phyloP scores from a whole-genome alignment of 331 rosid genomes.

The Arachis monticola region DNA sequence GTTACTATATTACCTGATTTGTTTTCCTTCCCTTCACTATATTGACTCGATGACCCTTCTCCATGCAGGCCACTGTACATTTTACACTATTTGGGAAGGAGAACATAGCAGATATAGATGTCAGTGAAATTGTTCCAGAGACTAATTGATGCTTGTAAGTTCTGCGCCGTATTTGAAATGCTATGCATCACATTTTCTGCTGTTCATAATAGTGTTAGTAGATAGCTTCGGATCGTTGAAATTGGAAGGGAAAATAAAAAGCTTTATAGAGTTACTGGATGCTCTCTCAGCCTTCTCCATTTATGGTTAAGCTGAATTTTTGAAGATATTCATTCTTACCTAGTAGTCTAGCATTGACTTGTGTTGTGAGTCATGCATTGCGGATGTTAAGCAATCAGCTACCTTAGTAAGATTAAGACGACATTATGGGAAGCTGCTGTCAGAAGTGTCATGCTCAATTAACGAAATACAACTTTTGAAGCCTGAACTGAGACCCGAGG shows the following conservation, averaged over 20 bases:
- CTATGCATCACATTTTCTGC: slow-evolving; percentile 43
- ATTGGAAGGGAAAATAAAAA: neutral
- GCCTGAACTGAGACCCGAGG: slow-evolving; percentile 1
- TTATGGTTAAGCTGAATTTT: neutral
- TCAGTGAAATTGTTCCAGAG: slow-evolving; percentile 61
- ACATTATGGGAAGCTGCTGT: slow-evolving; percentile 23
- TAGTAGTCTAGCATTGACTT: too few species aligned
- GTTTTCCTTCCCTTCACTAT: neutral
- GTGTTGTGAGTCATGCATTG: neutral
- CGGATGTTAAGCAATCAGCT: slow-evolving; percentile 7
- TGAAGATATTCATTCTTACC: slow-evolving; percentile 12
- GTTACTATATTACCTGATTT: too few species aligned
- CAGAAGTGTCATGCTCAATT: neutral
- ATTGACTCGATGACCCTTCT: slow-evolving; percentile 33
- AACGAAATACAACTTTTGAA: slow-evolving; percentile 12
- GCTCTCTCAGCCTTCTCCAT: slow-evolving; percentile 9
- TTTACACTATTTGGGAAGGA: slow-evolving; percentile 87
- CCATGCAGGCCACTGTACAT: slow-evolving; percentile 88
- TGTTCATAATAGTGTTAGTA: neutral
- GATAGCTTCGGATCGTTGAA: neutral
- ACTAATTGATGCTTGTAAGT: slow-evolving; percentile 41
- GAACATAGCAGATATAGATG: slow-evolving; percentile 71
- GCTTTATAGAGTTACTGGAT: slow-evolving; percentile 9
- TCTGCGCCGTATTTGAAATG: slow-evolving; percentile 35
- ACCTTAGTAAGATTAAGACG: neutral